Evolutionary conservation across 2,329 filamentous ascomycete genomes (phyloP), one percentile per base, ranked within the genome.

Genomic region (Trichoderma hamatum): DNA sequence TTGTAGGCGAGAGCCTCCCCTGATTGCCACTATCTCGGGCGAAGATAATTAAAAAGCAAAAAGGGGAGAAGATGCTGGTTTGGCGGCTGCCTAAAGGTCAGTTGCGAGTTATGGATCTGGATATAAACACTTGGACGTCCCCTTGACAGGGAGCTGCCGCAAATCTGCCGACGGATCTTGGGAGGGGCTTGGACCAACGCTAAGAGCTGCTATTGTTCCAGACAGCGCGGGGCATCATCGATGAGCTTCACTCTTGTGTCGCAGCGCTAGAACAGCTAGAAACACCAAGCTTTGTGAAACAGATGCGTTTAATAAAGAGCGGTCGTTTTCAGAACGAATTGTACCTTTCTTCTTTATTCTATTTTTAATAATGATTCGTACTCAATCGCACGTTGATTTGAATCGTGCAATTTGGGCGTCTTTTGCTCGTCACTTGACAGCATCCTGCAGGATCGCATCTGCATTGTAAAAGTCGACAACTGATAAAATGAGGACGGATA

Each of bases 81-180:
- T 26, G 54, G 28, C 46, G 63, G 63, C 39, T 67, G 63, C 63
- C 63, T 67, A 43, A 54, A 67, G 46, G 54, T 21, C 36, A 51
- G 54, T 51, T 56, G 52, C 52, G 51, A 65, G 62, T 32, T 56
- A 55, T 24, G 49, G 32, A 58, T 34, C 19, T 49, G 46, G 46
- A 49, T 49, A 49, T 49, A 43, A 43, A 43, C 16, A 19, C 39
- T 19, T 43, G 39, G 34, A 28, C 56, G 36, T n/a, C 21, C n/a
- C 30, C 30, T 43, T 43, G 54, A 28, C 26, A 54, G 43, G 49
- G 49, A 55, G 34, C 36, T 66, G 52, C 63, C 63, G 51, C 54
- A 59, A 67, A 67, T 67, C 54, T 58, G 54, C 63, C 54, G 39
- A 58, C 16, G 19, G 36, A 63, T 14, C 34, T 43, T 46, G 39